These are phyloP conservation scores for Penstemon eatonii DNA, from an alignment of 257 asterid species.

Conservation along the genomic window DNA sequence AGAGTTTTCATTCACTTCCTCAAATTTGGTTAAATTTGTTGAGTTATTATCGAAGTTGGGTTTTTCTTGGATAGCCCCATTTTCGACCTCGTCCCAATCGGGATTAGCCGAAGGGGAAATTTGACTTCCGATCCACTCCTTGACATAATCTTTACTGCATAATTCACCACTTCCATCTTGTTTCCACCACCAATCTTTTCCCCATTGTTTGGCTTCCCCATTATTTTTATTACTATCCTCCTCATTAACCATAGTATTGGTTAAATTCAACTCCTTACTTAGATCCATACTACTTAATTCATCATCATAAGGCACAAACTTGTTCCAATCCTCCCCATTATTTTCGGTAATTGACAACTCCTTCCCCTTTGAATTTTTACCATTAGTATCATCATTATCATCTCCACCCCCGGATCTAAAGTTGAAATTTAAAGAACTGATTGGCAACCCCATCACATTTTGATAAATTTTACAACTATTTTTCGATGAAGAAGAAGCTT, in stretches of 20 bases:
- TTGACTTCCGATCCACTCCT: constrained; percentile 97
- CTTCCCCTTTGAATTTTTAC: constrained; percentile 56
- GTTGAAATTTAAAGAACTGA: constrained; percentile 42
- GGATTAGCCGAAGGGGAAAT: constrained; percentile 48
- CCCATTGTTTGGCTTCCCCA: constrained; percentile 65
- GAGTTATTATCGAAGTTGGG: constrained; percentile 25
- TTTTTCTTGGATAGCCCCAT: constrained; percentile 41
- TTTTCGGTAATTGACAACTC: constrained; percentile 45
- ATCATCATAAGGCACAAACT: constrained; percentile 52
- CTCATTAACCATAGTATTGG: constrained; percentile 31
- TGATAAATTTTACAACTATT: constrained; percentile 48
- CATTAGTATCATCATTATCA: constrained; percentile 30
- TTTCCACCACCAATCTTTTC: constrained; percentile 99
- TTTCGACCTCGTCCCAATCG: constrained; percentile 68
- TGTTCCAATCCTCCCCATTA: constrained; percentile 46
- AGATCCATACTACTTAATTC: constrained; percentile 49
- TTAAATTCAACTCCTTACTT: constrained; percentile 53
- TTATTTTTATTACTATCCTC: constrained; percentile 23
- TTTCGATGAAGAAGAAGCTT: constrained; percentile 70
- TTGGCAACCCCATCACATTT: constrained; percentile 46
- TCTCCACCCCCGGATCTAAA: constrained; percentile 40
- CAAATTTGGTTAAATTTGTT: constrained; percentile 29
- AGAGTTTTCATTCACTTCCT: constrained; percentile 41
- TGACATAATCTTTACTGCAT: constrained; percentile 87
- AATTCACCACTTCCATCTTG: constrained; percentile 94